A percentile compares a stretch with the other conserved stretches of the same genome.
These are phyloP conservation scores for Cubamyces sp. DNA, from an alignment of 768 basidiomycete species.

Conservation along the genomic window DNA sequence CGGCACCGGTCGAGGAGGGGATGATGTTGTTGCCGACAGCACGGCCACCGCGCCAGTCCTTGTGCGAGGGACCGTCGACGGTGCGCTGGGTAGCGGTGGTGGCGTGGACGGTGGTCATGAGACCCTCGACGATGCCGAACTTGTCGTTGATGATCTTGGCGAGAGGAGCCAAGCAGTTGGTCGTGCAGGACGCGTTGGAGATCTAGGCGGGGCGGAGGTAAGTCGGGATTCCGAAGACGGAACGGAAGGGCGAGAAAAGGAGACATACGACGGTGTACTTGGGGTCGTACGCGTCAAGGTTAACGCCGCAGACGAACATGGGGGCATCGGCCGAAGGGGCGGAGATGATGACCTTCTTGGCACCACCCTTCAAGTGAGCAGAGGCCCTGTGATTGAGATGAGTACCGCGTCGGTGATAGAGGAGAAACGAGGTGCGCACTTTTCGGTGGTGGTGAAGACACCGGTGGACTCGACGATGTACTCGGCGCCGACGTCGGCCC, in stretches of 20 bases:
- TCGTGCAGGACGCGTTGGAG: conserved; percentile 99
- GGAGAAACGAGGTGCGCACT: conserved; percentile 48
- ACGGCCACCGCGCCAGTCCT: conserved; percentile 98
- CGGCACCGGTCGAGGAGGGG: conserved; percentile 97
- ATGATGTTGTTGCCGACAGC: conserved; percentile 98
- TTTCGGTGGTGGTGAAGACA: conserved; percentile 96
- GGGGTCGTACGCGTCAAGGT: conserved; percentile 90
- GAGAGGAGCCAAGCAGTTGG: conserved; percentile 99
- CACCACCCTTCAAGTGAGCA: conserved; percentile 95
- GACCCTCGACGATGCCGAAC: conserved; percentile 92
- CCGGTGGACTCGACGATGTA: conserved; percentile 98
- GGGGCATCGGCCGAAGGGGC: conserved; percentile 97
- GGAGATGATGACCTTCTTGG: conserved; percentile 99
- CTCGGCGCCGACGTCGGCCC: conserved; percentile 80
- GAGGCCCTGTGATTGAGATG: conserved; percentile 58
- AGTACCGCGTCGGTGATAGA: conserved; percentile 14
- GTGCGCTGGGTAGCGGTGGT: conserved; percentile 97
- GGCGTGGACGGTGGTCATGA: conserved; percentile 99
- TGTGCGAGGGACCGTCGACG: conserved; percentile 91
- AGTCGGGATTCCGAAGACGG: conserved; percentile 8
- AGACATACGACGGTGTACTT: conserved; percentile 79
- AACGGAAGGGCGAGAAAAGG: conserved; percentile 3
- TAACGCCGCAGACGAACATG: conserved; percentile 95
- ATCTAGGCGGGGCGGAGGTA: conserved; percentile 50
- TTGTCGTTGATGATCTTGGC: conserved; percentile 99